phyloP scores from a whole-genome alignment of 1,284 basidiomycete species.

The Taiwanofungus camphoratus region DNA sequence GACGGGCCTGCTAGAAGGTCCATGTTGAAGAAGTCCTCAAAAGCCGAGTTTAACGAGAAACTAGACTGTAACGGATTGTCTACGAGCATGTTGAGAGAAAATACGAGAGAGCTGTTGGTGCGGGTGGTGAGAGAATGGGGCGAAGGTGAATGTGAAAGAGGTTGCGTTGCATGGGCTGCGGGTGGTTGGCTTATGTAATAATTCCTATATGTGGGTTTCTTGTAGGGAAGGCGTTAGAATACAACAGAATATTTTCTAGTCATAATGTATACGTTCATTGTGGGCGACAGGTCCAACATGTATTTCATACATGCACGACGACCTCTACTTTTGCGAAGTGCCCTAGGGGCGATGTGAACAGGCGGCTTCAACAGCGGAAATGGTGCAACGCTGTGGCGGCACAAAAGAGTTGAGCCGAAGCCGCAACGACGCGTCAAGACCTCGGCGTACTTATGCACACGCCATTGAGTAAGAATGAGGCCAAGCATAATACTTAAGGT shows the following conservation, averaged over 20 bases:
- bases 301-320: too few relatives aligned
- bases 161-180: neutral
- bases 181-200: conserved; percentile 1
- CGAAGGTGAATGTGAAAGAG: neutral
- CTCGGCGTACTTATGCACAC: too few relatives aligned
- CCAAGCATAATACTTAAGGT: too few relatives aligned
- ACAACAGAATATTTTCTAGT: neutral
- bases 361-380: too few relatives aligned
- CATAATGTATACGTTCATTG: neutral
- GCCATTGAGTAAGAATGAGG: too few relatives aligned
- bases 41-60: conserved; percentile 21
- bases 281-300: too few relatives aligned
- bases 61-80: conserved; percentile 25
- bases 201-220: neutral
- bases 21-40: conserved; percentile 50
- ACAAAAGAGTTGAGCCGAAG: too few relatives aligned
- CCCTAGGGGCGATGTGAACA: too few relatives aligned
- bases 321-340: too few relatives aligned
- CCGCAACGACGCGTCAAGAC: too few relatives aligned
- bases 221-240: neutral
- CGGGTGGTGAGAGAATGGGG: conserved; percentile 5
- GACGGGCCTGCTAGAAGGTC: conserved; percentile 32
- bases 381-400: too few relatives aligned
- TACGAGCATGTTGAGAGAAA: conserved; percentile 25
- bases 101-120: neutral